Evolutionary conservation across 2,329 filamentous ascomycete genomes (phyloP).

Genomic region (Ceratocystis albifundus): DNA sequence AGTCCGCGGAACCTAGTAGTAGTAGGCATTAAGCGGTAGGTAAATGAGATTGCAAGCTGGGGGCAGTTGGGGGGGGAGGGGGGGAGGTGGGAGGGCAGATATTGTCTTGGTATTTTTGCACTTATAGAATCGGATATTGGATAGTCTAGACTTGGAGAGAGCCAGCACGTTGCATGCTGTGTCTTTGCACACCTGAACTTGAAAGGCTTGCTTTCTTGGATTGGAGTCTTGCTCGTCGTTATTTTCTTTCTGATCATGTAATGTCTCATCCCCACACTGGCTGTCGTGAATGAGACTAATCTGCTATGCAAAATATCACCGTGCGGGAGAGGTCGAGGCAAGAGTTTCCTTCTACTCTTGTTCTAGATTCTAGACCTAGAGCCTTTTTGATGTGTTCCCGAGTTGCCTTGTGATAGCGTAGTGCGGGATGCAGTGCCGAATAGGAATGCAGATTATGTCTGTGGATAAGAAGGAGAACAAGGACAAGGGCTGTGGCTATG

Average conservation of each 20-base stretch:
- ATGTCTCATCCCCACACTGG: background rate
- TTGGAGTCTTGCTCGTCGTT: background rate
- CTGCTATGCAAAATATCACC: background rate
- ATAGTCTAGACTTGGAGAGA: background rate
- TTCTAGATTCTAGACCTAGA: background rate
- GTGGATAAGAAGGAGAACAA: background rate
- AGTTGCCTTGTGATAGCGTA: background rate
- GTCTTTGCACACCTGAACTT: too few species aligned
- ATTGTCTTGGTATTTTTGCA: background rate
- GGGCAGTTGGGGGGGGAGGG: too few species aligned
- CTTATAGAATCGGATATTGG: background rate
- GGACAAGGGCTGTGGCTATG: background rate
- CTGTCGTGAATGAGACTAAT: background rate
- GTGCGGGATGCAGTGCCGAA: background rate
- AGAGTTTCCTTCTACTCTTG: background rate
- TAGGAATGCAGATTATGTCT: background rate
- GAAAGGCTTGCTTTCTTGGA: background rate
- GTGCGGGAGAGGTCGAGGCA: background rate
- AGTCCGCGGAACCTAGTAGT: slow-evolving; percentile 89
- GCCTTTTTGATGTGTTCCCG: background rate
- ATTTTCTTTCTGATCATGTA: background rate
- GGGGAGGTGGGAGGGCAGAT: background rate
- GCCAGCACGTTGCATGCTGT: too few species aligned
- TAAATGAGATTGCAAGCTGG: background rate
- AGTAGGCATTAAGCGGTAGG: slow-evolving; percentile 67